Base-by-base conservation (phyloP, 495 filamentous ascomycete species). In the Hyphodiscus hymeniophilus region DNA sequence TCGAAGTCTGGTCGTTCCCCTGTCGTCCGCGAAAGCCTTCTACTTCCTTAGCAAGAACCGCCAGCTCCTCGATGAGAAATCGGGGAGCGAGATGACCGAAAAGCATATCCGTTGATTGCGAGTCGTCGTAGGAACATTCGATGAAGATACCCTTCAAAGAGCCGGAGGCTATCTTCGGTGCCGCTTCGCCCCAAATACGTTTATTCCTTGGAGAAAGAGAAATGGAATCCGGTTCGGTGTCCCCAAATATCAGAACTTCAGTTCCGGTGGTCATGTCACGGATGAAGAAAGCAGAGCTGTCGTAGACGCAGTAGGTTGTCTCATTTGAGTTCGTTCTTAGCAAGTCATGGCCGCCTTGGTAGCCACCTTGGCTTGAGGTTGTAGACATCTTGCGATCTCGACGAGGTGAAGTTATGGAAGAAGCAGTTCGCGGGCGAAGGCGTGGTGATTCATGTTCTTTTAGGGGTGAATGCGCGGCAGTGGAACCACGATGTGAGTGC, bases 261-360 rank as follows among this genome's bases (percentile, higher is more conserved):
- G 71, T 70, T 1, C 81, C 77, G 0, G 78, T 82, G 0, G 63
- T 50, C 15, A 81, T 69, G 44, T 89, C 81, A 13, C 86, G 84
- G 51, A 98, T 79, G 64, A 98, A 96, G 63, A 86, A 98, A 0
- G 85, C 92, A 2, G 87, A 88, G 60, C 84, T 90, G 61, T 98
- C 89, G 38, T 79, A 76, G 0, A 84, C 79, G 42, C 79, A 90
- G 38, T 56, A 61, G 13, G 68, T 60, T 51, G 73, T 74, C 3
- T 35, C 22, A 36, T 24, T 41, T 21, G 7, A 23, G 31, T 20
- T 17, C 22, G n/a, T n/a, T 30, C 41, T 28, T 15, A 40, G 12
- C 26, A 28, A 10, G 26, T 28, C 26, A 28, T 28, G 26, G 26
- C 10, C 10, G 4, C 26, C 38, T 22, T 11, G 16, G 16, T n/a